Evolutionary conservation across 148 eudicot species (phyloP).

Genomic region (Heliamphora exappendiculata): DNA sequence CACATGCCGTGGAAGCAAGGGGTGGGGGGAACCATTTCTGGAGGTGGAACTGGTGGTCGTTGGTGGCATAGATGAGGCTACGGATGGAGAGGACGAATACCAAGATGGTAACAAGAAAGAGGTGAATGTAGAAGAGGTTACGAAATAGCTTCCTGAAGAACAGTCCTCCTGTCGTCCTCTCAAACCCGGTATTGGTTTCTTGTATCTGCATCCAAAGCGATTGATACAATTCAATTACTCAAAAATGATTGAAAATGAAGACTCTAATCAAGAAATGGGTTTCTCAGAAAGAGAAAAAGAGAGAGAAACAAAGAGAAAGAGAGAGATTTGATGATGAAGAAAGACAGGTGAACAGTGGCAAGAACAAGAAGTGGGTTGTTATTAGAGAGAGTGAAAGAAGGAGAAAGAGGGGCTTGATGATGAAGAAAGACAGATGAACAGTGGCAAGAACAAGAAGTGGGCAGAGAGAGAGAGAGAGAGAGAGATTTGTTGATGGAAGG

Average conservation of each 20-base stretch:
- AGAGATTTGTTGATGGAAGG: constrained; percentile 7
- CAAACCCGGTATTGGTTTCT: neutral
- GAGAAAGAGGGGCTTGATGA: neutral
- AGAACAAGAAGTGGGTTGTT: neutral
- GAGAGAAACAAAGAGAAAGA: neutral
- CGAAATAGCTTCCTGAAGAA: constrained; percentile 5
- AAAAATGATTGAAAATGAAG: neutral
- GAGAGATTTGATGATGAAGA: neutral
- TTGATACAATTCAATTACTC: constrained; percentile 7
- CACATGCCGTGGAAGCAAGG: neutral
- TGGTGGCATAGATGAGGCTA: neutral
- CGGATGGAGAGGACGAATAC: neutral
- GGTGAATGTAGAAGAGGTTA: constrained; percentile 7
- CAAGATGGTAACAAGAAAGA: neutral
- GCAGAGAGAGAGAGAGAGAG: neutral
- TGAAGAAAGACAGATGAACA: neutral
- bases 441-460: neutral
- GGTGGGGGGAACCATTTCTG: neutral
- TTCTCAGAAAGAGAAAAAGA: neutral
- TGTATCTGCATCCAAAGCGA: constrained; percentile 10
- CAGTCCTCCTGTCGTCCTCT: neutral
- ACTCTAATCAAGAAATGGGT: neutral
- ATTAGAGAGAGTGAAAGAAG: neutral
- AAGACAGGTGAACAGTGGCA: neutral
- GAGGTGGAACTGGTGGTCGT: neutral